Conservation (phyloP, 1,139 yeast species). For the Sugiyamaella neomexicana region DNA sequence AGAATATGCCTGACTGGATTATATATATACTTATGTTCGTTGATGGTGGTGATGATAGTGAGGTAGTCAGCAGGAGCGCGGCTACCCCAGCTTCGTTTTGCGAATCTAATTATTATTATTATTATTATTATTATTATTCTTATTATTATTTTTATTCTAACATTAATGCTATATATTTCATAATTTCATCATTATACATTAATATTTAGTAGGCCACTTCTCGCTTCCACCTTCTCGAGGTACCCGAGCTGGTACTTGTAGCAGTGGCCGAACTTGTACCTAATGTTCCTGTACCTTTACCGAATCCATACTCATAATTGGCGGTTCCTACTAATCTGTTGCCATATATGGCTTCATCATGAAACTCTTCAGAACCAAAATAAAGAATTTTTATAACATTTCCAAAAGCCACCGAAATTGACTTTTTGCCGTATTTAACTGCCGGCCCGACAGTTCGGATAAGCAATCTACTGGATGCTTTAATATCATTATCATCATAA, state of each 20-base stretch:
- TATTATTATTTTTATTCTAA: no score
- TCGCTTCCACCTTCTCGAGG: conserved; percentile 18
- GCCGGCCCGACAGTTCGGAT: conserved; percentile 55
- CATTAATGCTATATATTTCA: conserved; percentile 2
- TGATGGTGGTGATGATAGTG: not conserved
- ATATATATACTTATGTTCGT: no score
- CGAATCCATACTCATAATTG: not conserved
- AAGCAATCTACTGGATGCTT: conserved; percentile 36
- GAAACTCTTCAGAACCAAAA: conserved; percentile 57
- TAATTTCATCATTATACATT: not conserved
- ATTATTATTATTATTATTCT: no score
- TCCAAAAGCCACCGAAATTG: conserved; percentile 73
- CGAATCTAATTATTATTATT: not conserved
- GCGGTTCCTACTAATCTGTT: conserved; percentile 4
- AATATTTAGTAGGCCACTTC: conserved; percentile 18
- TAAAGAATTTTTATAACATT: conserved; percentile 68
- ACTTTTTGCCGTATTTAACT: conserved; percentile 71
- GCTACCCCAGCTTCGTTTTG: not conserved
- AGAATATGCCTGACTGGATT: no score
- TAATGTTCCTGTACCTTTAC: not conserved
- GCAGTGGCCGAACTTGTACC: not conserved
- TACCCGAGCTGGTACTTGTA: not conserved
- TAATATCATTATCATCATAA: not conserved
- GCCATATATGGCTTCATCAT: conserved; percentile 15
- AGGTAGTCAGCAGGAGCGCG: no score